Evolutionary conservation across 176 grass and related monocot species (phyloP), one percentile per base, ranked within the genome.

Genomic region (Neostapfia colusana): DNA sequence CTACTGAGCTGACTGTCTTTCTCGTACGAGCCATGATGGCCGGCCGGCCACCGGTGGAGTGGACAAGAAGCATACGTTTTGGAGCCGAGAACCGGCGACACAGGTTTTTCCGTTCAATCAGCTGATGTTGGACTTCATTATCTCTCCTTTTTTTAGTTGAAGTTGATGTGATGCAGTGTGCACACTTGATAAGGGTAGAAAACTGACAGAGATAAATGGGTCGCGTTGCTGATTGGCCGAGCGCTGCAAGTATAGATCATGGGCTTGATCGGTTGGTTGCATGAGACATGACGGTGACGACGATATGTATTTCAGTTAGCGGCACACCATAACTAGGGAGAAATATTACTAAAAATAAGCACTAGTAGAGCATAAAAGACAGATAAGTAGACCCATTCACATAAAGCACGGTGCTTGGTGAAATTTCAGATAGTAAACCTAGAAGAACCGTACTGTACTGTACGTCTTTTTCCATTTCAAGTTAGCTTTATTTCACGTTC

Each of bases 21-120:
- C 79, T 69, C 27, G 64, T 76, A 36, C 31, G 46, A 56, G 63
- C 53, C 80, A 62, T 62, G 36, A 44, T 79, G 51, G 23, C 35
- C 43, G 37, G 54, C 44, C 25, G 77, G n/a, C 10, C 60, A 41
- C 13, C 3, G 10, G 26, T 43, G 66, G 85, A 86, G 63, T 75
- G 70, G 60, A 34, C 70, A 7, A 41, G 43, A 81, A 86, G 71
- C 70, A 36, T 39, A 48, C 44, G 11, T 37, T 74, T 42, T 35
- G 16, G 26, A 76, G 73, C 38, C 24, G 12, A 18, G 56, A 75
- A 60, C 41, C 41, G 7, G 9, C 13, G 8, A 27, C 48, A 51
- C 20, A 51, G 4, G 27, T 5, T 21, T 31, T 53, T 40, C 8
- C 10, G 62, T 66, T 78, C 45, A 53, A 27, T 78, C 75, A 78